Evolutionary conservation across 2,329 filamentous ascomycete species (phyloP), one percentile per base, ranked within the genome.

Genomic region (Diaporthe citri): DNA sequence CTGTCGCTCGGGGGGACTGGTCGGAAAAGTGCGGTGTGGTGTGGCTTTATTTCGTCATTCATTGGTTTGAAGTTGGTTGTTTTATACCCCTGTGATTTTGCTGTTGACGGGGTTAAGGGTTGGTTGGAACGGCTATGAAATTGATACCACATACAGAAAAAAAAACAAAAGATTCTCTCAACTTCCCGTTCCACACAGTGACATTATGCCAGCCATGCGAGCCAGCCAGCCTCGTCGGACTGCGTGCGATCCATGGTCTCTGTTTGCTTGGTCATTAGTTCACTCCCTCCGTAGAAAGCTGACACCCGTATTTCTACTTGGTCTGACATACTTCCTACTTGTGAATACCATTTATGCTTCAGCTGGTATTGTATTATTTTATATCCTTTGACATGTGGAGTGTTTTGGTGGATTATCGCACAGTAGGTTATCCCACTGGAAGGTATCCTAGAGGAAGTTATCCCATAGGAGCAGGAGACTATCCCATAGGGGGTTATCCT

Each of bases 21-120:
- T 39, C 48, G n/a, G 64, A 41, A 69, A 69, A 55, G 34, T 69
- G 48, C 39, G 57, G 71, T 41, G 20, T 64, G 48, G 36, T 17
- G 46, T 34, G 48, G 34, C 17, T 52, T 46, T 52, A 5, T 46
- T 46, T 56, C 15, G 59, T 64, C 46, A 20, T 72, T 72, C 46
- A 28, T 64, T 41, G 71, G 48, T 56, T 60, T 55, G n/a, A 43
- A 57, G 22, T 34, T 72, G 39, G 10, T 56, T 41, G 51, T 55
- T 56, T 72, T 72, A 72, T 72, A 72, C 71, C 71, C 71, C 25
- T 31, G 60, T 52, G 71, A 55, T 56, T 64, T 41, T 72, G 25
- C 7, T 60, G 7, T 71, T 64, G 46, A 55, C 15, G 28, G 46
- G 46, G 46, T 69, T 36, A 4, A 69, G 52, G 64, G n/a, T 52